Evolutionary conservation across 176 grass and related monocot species (phyloP).

Genomic region (Neostapfia colusana): DNA sequence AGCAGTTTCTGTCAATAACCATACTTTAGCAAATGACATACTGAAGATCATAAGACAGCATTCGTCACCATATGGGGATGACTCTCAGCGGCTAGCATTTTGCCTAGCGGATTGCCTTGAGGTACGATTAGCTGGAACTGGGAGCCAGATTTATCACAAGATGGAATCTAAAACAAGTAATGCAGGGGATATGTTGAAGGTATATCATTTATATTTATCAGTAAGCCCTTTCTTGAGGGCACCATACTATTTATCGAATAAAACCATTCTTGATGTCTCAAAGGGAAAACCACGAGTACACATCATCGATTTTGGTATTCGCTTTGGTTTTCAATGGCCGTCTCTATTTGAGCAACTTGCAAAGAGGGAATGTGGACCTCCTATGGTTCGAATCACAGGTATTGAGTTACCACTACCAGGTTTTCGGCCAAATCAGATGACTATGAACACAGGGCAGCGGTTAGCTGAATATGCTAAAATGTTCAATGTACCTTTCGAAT

Average conservation of each 20-base stretch:
- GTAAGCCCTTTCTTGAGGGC: slow-evolving; percentile 48
- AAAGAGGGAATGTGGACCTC: slow-evolving; percentile 39
- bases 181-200: slow-evolving; percentile 32
- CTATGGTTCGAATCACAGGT: slow-evolving; percentile 63
- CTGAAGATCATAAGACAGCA: slow-evolving; percentile 48
- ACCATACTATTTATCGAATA: slow-evolving; percentile 52
- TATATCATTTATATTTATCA: slow-evolving; percentile 29
- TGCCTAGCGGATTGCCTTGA: slow-evolving; percentile 58
- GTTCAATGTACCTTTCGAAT: slow-evolving; percentile 66
- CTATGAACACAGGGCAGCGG: slow-evolving; percentile 37
- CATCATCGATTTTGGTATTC: slow-evolving; percentile 77
- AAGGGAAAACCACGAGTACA: slow-evolving; percentile 49
- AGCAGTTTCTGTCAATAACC: slow-evolving; percentile 51
- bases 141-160: slow-evolving; percentile 47
- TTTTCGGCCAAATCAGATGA: slow-evolving; percentile 45
- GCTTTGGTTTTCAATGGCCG: slow-evolving; percentile 74
- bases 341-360: slow-evolving; percentile 55
- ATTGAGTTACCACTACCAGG: slow-evolving; percentile 56
- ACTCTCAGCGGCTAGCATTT: slow-evolving; percentile 57
- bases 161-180: slow-evolving; percentile 20
- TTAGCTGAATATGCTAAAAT: slow-evolving; percentile 59
- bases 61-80: slow-evolving; percentile 48
- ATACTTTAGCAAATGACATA: slow-evolving; percentile 36
- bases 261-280: slow-evolving; percentile 48
- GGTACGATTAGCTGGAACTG: slow-evolving; percentile 53